Conservation (phyloP, 2,329 filamentous ascomycete genomes). For the Nemania serpens region DNA sequence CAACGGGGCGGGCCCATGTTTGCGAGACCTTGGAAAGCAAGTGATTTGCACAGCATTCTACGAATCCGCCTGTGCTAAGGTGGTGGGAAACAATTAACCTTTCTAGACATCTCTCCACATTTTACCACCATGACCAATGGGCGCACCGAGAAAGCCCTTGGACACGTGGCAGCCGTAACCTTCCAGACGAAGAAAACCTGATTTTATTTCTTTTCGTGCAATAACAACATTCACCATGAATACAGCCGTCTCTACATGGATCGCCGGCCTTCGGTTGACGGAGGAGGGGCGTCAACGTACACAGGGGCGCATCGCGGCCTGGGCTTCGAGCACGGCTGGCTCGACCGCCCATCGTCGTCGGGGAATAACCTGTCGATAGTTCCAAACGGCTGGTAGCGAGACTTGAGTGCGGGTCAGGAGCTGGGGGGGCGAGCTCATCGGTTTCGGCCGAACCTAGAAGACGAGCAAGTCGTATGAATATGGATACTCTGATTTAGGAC, state of each 20-base stretch:
- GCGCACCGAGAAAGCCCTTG: conserved; percentile 23
- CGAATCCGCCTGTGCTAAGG: conserved; percentile 33
- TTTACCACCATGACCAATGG: conserved; percentile 34
- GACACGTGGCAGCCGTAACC: conserved; percentile 34
- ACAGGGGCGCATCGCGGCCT: conserved; percentile 24
- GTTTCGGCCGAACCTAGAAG: conserved; percentile 87
- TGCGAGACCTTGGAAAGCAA: conserved; percentile 14
- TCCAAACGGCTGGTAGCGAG: conserved; percentile 32
- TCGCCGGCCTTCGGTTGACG: conserved; percentile 30
- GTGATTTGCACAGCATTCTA: conserved; percentile 37
- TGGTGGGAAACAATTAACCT: conserved; percentile 42
- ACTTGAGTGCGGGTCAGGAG: conserved; percentile 32
- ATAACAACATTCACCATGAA: conserved; percentile 41
- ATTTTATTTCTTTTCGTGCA: conserved; percentile 46
- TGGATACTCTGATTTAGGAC: conserved; percentile 69
- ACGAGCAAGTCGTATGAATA: conserved; percentile 74
- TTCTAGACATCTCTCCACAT: conserved; percentile 40
- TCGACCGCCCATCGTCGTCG: conserved; percentile 36
- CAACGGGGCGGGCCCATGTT: no score
- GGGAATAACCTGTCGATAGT: conserved; percentile 27
- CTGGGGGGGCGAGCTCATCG: conserved; percentile 65
- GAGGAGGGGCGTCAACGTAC: conserved; percentile 28
- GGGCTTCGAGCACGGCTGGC: conserved; percentile 13
- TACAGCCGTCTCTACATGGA: conserved; percentile 34
- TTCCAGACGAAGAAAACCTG: conserved; percentile 44